Conservation (phyloP, 2,329 filamentous ascomycete species). For the Ascochyta koolunga region DNA sequence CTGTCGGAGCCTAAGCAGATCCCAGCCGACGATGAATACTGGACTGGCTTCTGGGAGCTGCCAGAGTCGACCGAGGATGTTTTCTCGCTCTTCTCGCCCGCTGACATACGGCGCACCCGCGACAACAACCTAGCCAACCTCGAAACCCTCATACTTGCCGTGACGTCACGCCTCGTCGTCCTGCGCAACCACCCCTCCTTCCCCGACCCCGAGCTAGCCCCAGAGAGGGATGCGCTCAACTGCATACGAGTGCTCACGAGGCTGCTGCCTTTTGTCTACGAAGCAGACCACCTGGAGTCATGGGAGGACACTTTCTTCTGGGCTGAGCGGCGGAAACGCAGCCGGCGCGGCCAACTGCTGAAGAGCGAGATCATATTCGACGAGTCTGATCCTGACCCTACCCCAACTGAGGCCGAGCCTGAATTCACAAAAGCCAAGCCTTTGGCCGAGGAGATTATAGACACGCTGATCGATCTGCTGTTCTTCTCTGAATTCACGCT, state of each 20-base stretch:
- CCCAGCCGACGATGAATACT: slow-evolving; percentile 86
- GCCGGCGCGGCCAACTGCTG: slow-evolving; percentile 51
- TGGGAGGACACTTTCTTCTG: slow-evolving; percentile 98
- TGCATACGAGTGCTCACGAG: slow-evolving; percentile 91
- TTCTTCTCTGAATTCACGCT: slow-evolving; percentile 93
- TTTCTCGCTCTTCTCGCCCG: slow-evolving; percentile 91
- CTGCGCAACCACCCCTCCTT: slow-evolving; percentile 90
- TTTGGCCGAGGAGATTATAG: slow-evolving; percentile 88
- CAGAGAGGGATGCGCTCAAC: slow-evolving; percentile 86
- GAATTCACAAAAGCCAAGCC: slow-evolving; percentile 85
- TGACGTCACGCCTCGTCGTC: slow-evolving; percentile 81
- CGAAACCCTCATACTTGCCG: slow-evolving; percentile 83
- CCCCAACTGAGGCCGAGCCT: slow-evolving; percentile 54
- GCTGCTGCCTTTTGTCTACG: slow-evolving; percentile 88
- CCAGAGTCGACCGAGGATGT: slow-evolving; percentile 95
- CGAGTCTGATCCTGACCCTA: slow-evolving; percentile 65
- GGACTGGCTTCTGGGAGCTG: slow-evolving; percentile 96
- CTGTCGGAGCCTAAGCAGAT: slow-evolving; percentile 92
- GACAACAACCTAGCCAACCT: slow-evolving; percentile 86
- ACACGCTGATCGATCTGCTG: slow-evolving; percentile 84
- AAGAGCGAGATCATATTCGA: slow-evolving; percentile 82
- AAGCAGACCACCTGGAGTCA: slow-evolving; percentile 77
- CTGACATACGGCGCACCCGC: slow-evolving; percentile 78
- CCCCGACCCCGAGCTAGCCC: slow-evolving; percentile 82
- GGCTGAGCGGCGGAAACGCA: slow-evolving; percentile 71